Base-by-base conservation (phyloP, 331 rosid genomes). In the Malus hybrid region DNA sequence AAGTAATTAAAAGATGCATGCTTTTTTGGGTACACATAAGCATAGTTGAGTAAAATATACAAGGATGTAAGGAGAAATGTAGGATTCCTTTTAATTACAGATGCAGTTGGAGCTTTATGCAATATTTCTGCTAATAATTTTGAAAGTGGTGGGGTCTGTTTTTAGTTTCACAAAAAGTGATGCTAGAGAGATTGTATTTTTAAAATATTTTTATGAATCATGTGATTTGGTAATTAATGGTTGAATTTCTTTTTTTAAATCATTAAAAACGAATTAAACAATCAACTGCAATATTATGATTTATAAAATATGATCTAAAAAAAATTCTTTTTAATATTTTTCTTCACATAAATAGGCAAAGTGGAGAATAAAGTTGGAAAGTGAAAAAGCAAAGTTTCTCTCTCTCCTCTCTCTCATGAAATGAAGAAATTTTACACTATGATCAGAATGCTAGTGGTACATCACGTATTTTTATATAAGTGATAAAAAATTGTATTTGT, bases 281-380 rank as follows among this genome's bases (percentile, higher is more conserved):
- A 39, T 39, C 1, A 39, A 39, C 0, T 39, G 44, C 1, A 39
- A 39, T 39, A 39, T 36, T 28, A 28, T 28, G 29, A 28, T 28
- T 36, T 39, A 39, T 39, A 39, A 39, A 39, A 39, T 0, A 9
- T 39, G 44, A 39, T 39, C 1, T 9, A 36, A 7, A 36, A 36
- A 36, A 7, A 36, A 36, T 2, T 9, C 0, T 9, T 39, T 39
- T 39, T 39, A 39, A 3, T 39, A 39, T 39, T 2, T 9, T 39
- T 39, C 44, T 39, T 39, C 44, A 39, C 12, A 1, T 71, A 78
- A 85, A 69, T 53, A 78, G 85, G 66, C 79, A 82, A 84, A 84
- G 84, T 56, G 75, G 65, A 75, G 86, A 87, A 78, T 82, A 78
- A 85, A 85, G 83, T 75, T 64, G 42, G 80, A 61, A 42, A 10